These are phyloP conservation scores for Cyclanthera cordifolia DNA, from an alignment of 306 rosid species.

Conservation along the genomic window DNA sequence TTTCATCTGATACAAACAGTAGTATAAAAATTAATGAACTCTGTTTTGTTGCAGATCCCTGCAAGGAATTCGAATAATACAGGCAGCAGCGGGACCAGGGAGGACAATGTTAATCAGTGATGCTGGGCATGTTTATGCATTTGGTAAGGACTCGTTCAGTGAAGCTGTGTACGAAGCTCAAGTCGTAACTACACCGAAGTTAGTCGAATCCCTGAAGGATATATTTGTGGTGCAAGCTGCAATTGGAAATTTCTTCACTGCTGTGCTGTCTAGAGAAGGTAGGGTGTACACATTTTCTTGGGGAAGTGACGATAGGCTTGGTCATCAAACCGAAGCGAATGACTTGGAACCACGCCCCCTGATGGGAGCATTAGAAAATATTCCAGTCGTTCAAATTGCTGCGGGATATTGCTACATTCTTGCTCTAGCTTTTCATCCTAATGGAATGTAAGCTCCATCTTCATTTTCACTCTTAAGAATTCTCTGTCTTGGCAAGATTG, in stretches of 20 bases:
- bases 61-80: slow-evolving; percentile 79
- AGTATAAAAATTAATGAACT: slow-evolving; percentile 18
- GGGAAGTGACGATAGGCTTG: slow-evolving; percentile 70
- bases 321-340: slow-evolving; percentile 68
- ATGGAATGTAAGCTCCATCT: slow-evolving; percentile 67
- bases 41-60: slow-evolving; percentile 63
- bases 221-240: slow-evolving; percentile 96
- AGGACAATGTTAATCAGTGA: slow-evolving; percentile 91
- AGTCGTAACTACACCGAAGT: slow-evolving; percentile 40
- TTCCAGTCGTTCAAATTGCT: slow-evolving; percentile 88
- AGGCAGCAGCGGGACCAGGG: slow-evolving; percentile 84
- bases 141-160: slow-evolving; percentile 82
- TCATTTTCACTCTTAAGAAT: not conserved
- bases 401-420: slow-evolving; percentile 97
- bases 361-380: slow-evolving; percentile 71
- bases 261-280: slow-evolving; percentile 90
- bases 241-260: slow-evolving; percentile 86
- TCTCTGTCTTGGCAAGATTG: no score
- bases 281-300: slow-evolving; percentile 80
- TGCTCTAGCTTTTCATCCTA: slow-evolving; percentile 81
- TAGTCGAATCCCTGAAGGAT: slow-evolving; percentile 65
- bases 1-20: slow-evolving; percentile 24
- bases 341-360: slow-evolving; percentile 70
- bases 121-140: slow-evolving; percentile 66
- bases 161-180: slow-evolving; percentile 63